These are phyloP conservation scores for Pseudogymnoascus sp. DNA, from an alignment of 2,329 filamentous ascomycete species.

Conservation along the genomic window DNA sequence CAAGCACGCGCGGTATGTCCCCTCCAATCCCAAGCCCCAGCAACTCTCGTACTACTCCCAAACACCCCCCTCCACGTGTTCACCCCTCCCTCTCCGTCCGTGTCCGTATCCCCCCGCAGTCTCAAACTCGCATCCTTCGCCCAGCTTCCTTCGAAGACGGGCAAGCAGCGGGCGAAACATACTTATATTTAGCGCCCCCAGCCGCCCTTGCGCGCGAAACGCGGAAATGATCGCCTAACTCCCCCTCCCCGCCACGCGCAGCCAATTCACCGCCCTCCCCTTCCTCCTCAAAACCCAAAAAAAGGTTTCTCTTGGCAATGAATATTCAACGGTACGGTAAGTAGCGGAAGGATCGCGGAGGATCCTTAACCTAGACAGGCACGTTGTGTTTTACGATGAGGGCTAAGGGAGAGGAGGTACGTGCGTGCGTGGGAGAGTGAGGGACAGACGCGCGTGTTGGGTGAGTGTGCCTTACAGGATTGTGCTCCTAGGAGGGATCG, in stretches of 20 bases:
- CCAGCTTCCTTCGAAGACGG: not conserved
- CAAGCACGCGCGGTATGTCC: not conserved
- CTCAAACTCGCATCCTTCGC: not conserved
- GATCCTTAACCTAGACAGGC: not conserved
- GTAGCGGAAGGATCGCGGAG: not conserved
- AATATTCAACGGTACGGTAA: not conserved
- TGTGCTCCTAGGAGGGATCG: not conserved
- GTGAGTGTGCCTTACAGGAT: not conserved
- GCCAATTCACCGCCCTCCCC: no score
- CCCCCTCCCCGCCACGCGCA: no score
- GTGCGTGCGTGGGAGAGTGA: not conserved
- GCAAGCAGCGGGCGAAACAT: no score
- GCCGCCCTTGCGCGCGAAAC: not conserved
- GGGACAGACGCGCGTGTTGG: not conserved
- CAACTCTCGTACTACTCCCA: not conserved
- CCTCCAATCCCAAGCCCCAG: not conserved
- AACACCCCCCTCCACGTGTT: not conserved
- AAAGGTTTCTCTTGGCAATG: not conserved
- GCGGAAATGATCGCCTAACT: slow-evolving; percentile 3
- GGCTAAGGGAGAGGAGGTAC: no score
- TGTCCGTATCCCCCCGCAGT: not conserved
- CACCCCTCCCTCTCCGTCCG: not conserved
- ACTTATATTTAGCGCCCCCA: slow-evolving; percentile 6
- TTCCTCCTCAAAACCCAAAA: no score
- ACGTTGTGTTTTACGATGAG: not conserved